A percentile compares a stretch with the other conserved stretches of the same genome.
These are phyloP conservation scores for Prunus yedoensis DNA, from an alignment of 331 rosid species.

Conservation along the genomic window DNA sequence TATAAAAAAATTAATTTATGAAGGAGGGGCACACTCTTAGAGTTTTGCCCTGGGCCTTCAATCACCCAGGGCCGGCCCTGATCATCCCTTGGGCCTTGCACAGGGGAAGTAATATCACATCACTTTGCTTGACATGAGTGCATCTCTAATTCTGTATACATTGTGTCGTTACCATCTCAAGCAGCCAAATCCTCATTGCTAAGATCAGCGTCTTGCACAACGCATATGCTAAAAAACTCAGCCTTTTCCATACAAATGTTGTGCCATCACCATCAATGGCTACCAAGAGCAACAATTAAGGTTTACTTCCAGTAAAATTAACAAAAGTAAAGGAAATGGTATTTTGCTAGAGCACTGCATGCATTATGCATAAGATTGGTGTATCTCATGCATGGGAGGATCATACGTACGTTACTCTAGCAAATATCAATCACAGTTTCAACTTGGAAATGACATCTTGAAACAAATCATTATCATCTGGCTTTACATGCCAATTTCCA, in stretches of 20 bases:
- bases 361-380: not conserved
- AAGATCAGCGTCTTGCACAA: constrained; percentile 43
- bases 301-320: not conserved
- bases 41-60: too few species aligned
- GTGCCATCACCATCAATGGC: not conserved
- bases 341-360: not conserved
- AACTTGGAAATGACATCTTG: too few species aligned
- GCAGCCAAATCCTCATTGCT: constrained; percentile 79
- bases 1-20: too few species aligned
- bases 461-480: not conserved
- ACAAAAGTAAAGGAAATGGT: not conserved
- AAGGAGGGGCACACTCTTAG: too few species aligned
- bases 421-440: not conserved
- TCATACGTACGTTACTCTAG: not conserved
- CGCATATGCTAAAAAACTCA: not conserved
- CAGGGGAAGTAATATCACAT: not conserved
- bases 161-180: constrained; percentile 24
- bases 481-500: not conserved
- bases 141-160: not conserved
- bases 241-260: not conserved
- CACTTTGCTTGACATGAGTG: not conserved
- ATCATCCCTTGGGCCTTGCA: not conserved
- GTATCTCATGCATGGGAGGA: not conserved
- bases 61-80: too few species aligned
- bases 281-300: not conserved